Evolutionary conservation across 345 rosid species (phyloP).

Genomic region (Odontarrhena argentea): DNA sequence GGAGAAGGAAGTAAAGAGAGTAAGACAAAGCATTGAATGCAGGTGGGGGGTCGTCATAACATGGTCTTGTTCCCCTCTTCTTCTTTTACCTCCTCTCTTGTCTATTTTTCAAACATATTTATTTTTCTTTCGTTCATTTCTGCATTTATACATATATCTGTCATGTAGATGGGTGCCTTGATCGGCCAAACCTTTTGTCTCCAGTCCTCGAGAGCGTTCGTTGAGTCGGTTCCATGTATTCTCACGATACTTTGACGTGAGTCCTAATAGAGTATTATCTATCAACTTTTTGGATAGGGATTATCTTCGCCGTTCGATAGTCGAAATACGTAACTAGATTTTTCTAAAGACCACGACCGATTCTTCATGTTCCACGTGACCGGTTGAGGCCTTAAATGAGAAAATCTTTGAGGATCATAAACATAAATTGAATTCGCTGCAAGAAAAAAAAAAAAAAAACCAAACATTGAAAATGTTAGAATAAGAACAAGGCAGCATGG

Average conservation of each 20-base stretch:
- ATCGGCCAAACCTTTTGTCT: conserved; percentile 41
- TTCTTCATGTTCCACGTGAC: conserved; percentile 35
- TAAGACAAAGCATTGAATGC: conserved; percentile 43
- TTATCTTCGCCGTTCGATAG: conserved; percentile 1
- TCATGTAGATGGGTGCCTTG: conserved; percentile 24
- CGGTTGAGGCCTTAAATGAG: conserved; percentile 23
- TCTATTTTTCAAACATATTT: conserved; percentile 32
- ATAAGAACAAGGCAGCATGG: conserved; percentile 35
- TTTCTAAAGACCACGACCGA: not conserved
- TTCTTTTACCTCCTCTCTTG: conserved; percentile 19
- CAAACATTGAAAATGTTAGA: not conserved
- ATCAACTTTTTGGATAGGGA: conserved; percentile 1
- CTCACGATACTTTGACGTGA: not conserved
- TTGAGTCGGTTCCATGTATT: conserved; percentile 32
- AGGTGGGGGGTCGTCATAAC: conserved; percentile 44
- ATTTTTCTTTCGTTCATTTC: conserved; percentile 23
- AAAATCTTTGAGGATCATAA: conserved; percentile 28
- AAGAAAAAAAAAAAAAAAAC: not conserved
- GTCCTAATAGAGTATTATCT: not conserved
- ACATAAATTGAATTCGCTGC: not conserved
- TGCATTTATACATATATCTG: conserved; percentile 24
- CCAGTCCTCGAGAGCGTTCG: conserved; percentile 22
- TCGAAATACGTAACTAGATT: not conserved
- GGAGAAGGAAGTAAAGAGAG: conserved; percentile 38
- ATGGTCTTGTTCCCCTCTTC: conserved; percentile 41